Percentiles rank a stretch among this genome's conserved stretches.
Conservation (phyloP, 2,329 filamentous ascomycete genomes). For the Zalaria obscura region DNA sequence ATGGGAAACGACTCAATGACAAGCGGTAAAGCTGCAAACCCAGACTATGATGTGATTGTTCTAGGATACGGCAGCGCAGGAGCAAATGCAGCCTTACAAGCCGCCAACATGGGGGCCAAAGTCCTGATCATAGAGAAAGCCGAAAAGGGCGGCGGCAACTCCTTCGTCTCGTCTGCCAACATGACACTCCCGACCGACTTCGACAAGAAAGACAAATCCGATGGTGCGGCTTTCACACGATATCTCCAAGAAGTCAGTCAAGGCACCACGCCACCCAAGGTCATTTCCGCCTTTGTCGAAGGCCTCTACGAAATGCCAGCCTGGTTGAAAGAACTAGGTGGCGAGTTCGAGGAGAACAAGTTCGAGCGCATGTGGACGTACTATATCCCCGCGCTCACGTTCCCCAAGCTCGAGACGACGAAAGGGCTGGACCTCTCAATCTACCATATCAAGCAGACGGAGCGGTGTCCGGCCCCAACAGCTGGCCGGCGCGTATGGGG, state of each 20-base stretch:
- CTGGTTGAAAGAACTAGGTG: neutral
- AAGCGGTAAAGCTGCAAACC: neutral
- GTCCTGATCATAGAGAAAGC: neutral
- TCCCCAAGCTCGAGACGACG: neutral
- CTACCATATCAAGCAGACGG: neutral
- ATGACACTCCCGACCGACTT: neutral
- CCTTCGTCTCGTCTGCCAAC: neutral
- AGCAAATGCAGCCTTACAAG: neutral
- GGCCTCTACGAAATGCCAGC: neutral
- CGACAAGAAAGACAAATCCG: neutral
- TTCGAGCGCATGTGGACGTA: neutral
- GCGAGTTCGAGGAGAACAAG: neutral
- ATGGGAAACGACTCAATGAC: too few relatives aligned
- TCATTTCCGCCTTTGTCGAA: neutral
- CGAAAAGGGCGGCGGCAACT: neutral
- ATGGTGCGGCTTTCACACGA: neutral
- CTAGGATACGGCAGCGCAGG: neutral
- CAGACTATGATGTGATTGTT: neutral
- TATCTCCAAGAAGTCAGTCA: neutral
- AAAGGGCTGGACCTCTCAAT: neutral
- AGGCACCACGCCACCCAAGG: neutral
- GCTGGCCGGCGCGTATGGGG: neutral
- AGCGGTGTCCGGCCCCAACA: neutral
- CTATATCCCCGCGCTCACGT: neutral
- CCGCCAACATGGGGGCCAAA: neutral